Evolutionary conservation across 2,329 filamentous ascomycete species (phyloP).

Genomic region (Colletotrichum spaethianum): DNA sequence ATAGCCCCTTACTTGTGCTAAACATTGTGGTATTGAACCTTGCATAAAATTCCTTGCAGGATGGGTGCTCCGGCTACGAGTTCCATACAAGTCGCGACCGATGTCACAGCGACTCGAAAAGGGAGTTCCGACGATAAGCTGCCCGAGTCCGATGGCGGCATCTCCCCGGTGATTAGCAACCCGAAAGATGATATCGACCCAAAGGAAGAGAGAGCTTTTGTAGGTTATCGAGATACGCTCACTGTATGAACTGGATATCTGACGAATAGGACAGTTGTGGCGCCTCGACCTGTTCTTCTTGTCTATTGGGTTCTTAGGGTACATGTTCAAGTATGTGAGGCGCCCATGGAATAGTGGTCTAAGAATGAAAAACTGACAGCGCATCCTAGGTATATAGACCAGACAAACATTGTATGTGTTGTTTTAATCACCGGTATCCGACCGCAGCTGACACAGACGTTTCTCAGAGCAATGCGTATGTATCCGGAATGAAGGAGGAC

Average conservation of each 20-base stretch:
- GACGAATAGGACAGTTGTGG: constrained; percentile 2
- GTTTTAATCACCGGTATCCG: fast-evolving
- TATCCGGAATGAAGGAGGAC: constrained; percentile 48
- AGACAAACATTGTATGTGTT: constrained; percentile 21
- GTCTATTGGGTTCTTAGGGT: constrained; percentile 26
- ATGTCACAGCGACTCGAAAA: neutral
- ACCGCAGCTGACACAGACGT: neutral
- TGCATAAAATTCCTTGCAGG: neutral
- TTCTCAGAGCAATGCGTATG: constrained; percentile 45
- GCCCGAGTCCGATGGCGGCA: neutral
- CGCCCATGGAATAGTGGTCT: neutral
- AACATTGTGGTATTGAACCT: neutral
- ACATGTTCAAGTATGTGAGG: constrained; percentile 30
- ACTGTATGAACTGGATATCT: neutral
- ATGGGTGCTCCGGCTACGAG: constrained; percentile 8
- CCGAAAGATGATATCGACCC: constrained; percentile 21
- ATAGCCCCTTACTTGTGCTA: neutral
- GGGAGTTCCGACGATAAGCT: neutral
- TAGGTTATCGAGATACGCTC: neutral
- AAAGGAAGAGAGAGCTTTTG: constrained; percentile 33
- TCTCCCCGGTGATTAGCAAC: neutral
- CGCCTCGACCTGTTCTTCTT: constrained; percentile 33
- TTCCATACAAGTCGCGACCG: neutral
- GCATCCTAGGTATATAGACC: constrained; percentile 25
- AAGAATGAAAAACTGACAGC: neutral